Evolutionary conservation across 1,284 basidiomycete species (phyloP).

Genomic region (Heterobasidion annosum): DNA sequence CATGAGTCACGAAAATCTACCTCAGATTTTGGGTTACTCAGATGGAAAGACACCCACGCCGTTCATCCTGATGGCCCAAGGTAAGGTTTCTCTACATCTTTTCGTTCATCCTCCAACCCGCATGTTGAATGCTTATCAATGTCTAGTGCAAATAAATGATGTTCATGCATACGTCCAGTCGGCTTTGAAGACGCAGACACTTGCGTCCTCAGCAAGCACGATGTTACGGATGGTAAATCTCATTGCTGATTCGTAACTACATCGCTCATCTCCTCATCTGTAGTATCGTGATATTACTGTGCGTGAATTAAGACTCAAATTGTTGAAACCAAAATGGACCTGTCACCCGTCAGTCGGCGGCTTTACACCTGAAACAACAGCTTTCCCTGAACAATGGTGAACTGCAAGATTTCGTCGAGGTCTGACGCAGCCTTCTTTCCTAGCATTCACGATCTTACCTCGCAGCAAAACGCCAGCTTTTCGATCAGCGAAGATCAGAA

Average conservation of each 20-base stretch:
- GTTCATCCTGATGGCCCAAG: constrained; percentile 41
- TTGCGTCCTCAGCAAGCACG: constrained; percentile 7
- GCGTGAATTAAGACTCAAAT: constrained; percentile 1
- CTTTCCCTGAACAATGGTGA: constrained; percentile 30
- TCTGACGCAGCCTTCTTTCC: constrained; percentile 9
- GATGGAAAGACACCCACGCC: constrained; percentile 34
- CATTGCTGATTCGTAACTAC: background rate
- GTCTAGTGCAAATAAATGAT: constrained; percentile 28
- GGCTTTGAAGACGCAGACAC: constrained; percentile 5
- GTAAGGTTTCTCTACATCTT: constrained; percentile 15
- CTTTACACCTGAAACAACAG: constrained; percentile 36
- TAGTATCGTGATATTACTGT: constrained; percentile 39
- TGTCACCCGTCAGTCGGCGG: constrained; percentile 28
- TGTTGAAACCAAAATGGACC: background rate
- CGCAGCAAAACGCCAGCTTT: constrained; percentile 30
- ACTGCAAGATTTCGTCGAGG: constrained; percentile 44
- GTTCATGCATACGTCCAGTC: constrained; percentile 4
- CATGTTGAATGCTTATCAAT: no score
- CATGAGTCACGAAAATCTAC: constrained; percentile 41
- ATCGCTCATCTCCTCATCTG: background rate
- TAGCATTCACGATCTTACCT: background rate
- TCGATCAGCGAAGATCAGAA: constrained; percentile 33
- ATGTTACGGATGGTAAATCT: constrained; percentile 8
- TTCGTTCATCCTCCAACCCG: background rate
- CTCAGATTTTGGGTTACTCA: constrained; percentile 45